These are phyloP conservation scores for Gentiana dahurica DNA, from an alignment of 257 asterid species.

Conservation along the genomic window DNA sequence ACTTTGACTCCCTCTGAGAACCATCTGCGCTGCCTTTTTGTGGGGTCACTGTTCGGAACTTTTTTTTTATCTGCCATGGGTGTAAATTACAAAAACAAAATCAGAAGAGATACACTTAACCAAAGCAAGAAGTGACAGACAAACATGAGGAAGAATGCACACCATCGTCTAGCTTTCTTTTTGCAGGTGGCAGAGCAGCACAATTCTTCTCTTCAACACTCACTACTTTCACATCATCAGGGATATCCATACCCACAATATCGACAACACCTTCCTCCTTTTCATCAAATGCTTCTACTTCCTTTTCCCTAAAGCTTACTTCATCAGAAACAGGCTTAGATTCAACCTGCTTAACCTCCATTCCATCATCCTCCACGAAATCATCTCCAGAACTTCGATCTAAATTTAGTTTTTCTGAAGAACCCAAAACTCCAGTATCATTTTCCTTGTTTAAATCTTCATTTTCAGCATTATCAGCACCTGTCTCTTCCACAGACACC, in stretches of 20 bases:
- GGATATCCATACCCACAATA: conserved; percentile 37
- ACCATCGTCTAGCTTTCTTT: conserved; percentile 66
- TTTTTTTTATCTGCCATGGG: conserved; percentile 35
- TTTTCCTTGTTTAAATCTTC: conserved; percentile 22
- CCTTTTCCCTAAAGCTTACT: conserved; percentile 19
- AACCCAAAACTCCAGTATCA: conserved; percentile 34
- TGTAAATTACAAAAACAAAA: neutral
- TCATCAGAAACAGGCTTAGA: conserved; percentile 24
- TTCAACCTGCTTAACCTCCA: conserved; percentile 39
- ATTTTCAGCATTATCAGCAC: conserved; percentile 18
- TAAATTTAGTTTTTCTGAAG: conserved; percentile 44
- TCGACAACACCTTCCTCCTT: conserved; percentile 45
- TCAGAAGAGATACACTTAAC: conserved; percentile 3
- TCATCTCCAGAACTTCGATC: conserved; percentile 77
- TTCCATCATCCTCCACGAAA: conserved; percentile 67
- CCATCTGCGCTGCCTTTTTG: conserved; percentile 64
- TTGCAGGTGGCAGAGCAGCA: conserved; percentile 25
- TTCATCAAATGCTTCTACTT: conserved; percentile 18
- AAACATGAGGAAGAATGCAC: conserved; percentile 10
- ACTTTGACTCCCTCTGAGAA: conserved; percentile 41
- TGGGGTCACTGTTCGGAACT: conserved; percentile 35
- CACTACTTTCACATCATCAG: conserved; percentile 19
- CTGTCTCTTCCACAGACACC: conserved; percentile 24
- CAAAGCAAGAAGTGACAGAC: neutral
- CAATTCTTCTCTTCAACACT: conserved; percentile 26